Evolutionary conservation across 2,329 filamentous ascomycete species (phyloP), one percentile per base, ranked within the genome.

Genomic region (Ascochyta viciae-villosae): DNA sequence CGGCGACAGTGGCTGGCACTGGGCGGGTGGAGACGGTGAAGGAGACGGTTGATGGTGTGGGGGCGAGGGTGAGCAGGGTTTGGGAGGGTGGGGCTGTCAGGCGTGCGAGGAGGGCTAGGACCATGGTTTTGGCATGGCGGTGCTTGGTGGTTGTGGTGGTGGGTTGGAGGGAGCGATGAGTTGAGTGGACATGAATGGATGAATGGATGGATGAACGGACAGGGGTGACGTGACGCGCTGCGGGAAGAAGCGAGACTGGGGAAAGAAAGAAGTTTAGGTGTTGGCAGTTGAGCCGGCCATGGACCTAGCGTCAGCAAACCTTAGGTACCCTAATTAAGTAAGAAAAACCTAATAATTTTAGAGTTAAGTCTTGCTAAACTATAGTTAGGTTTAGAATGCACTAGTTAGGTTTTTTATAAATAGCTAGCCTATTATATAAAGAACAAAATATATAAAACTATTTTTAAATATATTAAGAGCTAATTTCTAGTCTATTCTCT

Each of bases 21-120:
- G 90, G 86, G 40, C 87, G 86, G 54, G 93, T 97, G 33, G 93
- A 95, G 52, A 97, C 91, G 27, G 90, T 96, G 82, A 94, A 98
- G 64, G 91, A 89, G 73, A 91, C 88, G n/a, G 95, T 96, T 3
- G 92, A 96, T 42, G 91, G 89, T 23, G 95, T 81, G 12, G 80
- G 80, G n/a, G 68, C 62, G 9, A 71, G 49, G 12, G 57, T 66
- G 8, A 51, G 68, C 0, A 75, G 61, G 5, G 60, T 67, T 19
- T 70, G 68, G 3, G 57, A 34, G 2, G 70, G 65, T 3, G 72
- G 73, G 13, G 71, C 66, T 7, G 51, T 67, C 16, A 74, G 51
- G 47, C 61, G 62, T n/a, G 64, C 57, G 24, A 74, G 51, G 7
- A 68, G 27, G 29, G 49, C 33, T 16, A 62, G 53, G 27, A 50